Evolutionary conservation across 139 green algal genomes (phyloP).

Genomic region (Chara braunii): DNA sequence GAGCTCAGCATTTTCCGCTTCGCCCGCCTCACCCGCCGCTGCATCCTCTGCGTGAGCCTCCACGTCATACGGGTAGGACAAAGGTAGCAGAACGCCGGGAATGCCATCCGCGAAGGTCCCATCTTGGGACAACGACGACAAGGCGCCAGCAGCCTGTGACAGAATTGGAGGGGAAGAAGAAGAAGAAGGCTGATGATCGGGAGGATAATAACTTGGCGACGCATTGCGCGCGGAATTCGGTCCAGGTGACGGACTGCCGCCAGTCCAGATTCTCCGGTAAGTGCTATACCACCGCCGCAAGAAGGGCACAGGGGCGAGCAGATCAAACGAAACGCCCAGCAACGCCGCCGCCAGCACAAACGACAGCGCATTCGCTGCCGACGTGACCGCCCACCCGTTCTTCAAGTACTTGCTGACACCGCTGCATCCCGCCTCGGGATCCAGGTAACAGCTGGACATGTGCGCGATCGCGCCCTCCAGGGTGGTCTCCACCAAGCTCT

Average conservation of each 20-base stretch:
- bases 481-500: conserved; percentile 28
- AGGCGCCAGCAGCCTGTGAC: background rate
- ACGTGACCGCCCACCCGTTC: background rate
- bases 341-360: conserved; percentile 29
- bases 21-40: too few relatives aligned
- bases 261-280: too few relatives aligned
- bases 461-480: conserved; percentile 10
- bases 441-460: conserved; percentile 1
- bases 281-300: background rate
- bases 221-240: background rate
- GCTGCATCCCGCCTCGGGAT: background rate
- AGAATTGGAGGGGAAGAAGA: background rate
- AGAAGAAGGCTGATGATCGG: background rate
- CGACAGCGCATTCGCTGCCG: background rate
- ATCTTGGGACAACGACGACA: background rate
- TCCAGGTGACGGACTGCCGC: background rate
- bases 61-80: too few relatives aligned
- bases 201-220: background rate
- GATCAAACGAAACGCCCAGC: conserved; percentile 35
- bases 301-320: conserved; percentile 19
- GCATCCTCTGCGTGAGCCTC: too few relatives aligned
- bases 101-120: background rate
- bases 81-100: too few relatives aligned
- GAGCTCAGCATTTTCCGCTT: too few relatives aligned
- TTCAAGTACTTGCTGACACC: too few relatives aligned